Evolutionary conservation across 345 rosid species (phyloP).

Genomic region (Dimocarpus longan): DNA sequence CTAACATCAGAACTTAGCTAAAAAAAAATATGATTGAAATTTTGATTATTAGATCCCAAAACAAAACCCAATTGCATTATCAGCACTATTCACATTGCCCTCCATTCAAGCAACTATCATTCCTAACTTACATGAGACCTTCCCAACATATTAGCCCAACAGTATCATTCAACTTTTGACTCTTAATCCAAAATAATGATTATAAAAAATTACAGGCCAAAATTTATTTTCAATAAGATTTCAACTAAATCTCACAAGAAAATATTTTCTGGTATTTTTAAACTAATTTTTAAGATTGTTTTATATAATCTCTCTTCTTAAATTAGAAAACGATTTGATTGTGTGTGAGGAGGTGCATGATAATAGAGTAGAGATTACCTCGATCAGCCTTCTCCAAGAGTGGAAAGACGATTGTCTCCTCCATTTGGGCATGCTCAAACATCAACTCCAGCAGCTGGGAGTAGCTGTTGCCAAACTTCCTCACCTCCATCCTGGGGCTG

Average conservation of each 20-base stretch:
- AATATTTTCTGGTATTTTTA: no score
- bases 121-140: not conserved
- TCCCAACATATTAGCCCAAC: not conserved
- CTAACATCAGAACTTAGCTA: no score
- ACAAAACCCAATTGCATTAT: not conserved
- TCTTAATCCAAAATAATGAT: no score
- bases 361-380: conserved; percentile 38
- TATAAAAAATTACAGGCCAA: no score
- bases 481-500: conserved; percentile 66
- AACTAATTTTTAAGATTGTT: no score
- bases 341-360: not conserved
- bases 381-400: conserved; percentile 61
- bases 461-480: conserved; percentile 57
- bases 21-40: no score
- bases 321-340: not conserved
- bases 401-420: conserved; percentile 70
- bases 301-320: no score
- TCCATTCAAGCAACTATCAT: not conserved
- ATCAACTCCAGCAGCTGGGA: conserved; percentile 57
- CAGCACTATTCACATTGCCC: not conserved
- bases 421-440: conserved; percentile 86
- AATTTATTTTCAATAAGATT: no score
- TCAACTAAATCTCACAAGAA: no score
- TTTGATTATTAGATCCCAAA: no score
- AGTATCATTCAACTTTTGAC: not conserved